These are phyloP conservation scores for Stephanodiscus triporus DNA, from an alignment of 108 stramenopile genomes.

Conservation along the genomic window DNA sequence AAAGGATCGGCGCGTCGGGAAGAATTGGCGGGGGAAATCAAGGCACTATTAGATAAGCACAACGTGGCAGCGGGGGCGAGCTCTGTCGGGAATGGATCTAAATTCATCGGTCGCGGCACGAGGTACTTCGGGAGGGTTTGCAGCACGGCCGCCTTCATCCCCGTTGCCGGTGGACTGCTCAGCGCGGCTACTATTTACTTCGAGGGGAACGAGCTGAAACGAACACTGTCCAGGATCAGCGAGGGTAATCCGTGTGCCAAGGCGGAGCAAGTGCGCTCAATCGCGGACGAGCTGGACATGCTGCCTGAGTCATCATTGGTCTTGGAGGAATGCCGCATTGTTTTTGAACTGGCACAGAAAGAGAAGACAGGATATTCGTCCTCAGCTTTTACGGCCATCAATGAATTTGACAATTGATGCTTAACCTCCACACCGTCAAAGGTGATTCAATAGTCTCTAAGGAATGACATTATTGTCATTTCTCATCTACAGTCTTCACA, in stretches of 20 bases:
- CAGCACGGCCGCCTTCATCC: conserved; percentile 39
- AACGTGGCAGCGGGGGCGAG: conserved; percentile 7
- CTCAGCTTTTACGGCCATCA: too few relatives aligned
- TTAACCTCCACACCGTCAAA: too few relatives aligned
- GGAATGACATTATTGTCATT: not conserved
- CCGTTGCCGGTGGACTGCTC: conserved; percentile 37
- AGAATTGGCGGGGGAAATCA: conserved; percentile 23
- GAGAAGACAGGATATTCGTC: too few relatives aligned
- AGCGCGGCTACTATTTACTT: conserved; percentile 40
- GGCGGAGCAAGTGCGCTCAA: conserved; percentile 30
- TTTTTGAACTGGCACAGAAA: conserved; percentile 29
- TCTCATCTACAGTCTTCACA: not conserved
- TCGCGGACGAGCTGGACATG: conserved; percentile 27
- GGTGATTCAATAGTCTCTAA: too few relatives aligned
- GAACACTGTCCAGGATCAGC: conserved; percentile 33
- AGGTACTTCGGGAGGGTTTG: conserved; percentile 42
- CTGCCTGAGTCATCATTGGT: conserved; percentile 44
- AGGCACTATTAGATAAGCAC: conserved; percentile 29
- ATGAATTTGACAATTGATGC: too few relatives aligned
- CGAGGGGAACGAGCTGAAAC: conserved; percentile 44
- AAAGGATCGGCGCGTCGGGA: not conserved
- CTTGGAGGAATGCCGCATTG: conserved; percentile 37
- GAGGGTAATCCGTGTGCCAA: conserved; percentile 50
- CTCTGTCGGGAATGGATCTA: not conserved
- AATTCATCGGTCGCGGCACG: conserved; percentile 27